phyloP scores from a whole-genome alignment of 176 grass and related monocot species.

The Guadua angustifolia region DNA sequence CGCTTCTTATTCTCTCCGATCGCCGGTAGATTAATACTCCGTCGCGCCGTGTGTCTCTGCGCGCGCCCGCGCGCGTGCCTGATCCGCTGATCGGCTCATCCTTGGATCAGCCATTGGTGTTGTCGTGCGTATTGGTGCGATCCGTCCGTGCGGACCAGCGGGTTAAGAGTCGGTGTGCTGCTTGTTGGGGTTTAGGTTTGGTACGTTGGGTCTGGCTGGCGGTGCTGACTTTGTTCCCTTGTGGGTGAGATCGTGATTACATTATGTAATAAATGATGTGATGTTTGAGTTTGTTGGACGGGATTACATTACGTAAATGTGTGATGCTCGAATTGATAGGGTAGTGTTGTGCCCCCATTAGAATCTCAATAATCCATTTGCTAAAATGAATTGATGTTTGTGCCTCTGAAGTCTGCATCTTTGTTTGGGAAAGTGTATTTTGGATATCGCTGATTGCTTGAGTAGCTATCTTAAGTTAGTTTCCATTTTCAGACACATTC shows the following conservation, averaged over 20 bases:
- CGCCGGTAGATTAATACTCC: not conserved
- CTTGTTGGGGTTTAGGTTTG: constrained; percentile 28
- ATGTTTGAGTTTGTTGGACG: not conserved
- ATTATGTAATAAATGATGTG: not conserved
- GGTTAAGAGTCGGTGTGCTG: not conserved
- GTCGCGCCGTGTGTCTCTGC: not conserved
- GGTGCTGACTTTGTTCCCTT: not conserved
- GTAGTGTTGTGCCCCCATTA: not conserved
- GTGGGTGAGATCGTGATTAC: not conserved
- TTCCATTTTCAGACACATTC: not conserved
- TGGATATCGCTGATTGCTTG: not conserved
- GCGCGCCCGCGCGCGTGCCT: not conserved
- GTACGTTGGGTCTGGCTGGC: not conserved
- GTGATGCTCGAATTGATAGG: not conserved
- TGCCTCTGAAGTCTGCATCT: not conserved
- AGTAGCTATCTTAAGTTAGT: not conserved
- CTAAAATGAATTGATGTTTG: not conserved
- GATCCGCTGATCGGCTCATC: not conserved
- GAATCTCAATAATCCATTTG: not conserved
- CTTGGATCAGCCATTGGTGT: not conserved
- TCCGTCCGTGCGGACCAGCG: not conserved
- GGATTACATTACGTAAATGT: not conserved
- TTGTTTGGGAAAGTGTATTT: not conserved
- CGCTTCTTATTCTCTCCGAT: not conserved
- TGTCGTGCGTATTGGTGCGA: not conserved